These are phyloP conservation scores for Tympanopsis confertula DNA, from an alignment of 2,329 filamentous ascomycete species.

Conservation along the genomic window DNA sequence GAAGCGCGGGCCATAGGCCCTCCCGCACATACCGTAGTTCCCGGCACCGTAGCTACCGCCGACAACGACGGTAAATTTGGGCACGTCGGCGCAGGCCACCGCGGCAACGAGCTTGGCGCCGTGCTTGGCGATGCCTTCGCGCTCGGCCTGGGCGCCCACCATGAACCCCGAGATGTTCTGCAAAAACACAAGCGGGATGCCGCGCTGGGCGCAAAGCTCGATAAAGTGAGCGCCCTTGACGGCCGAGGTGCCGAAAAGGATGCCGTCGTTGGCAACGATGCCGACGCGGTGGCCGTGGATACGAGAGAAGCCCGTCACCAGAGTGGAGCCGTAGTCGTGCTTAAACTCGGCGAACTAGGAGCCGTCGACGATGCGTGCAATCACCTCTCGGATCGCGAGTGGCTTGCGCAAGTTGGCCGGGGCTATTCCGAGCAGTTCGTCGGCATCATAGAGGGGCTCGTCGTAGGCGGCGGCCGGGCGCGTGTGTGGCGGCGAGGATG, in stretches of 20 bases:
- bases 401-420: conserved; percentile 22
- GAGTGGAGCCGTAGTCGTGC: conserved; percentile 22
- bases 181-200: conserved; percentile 23
- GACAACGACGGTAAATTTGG: conserved; percentile 24
- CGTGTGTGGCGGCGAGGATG: background rate
- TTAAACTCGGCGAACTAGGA: conserved; percentile 25
- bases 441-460: conserved; percentile 15
- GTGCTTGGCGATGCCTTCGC: conserved; percentile 22
- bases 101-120: conserved; percentile 25
- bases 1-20: conserved; percentile 22
- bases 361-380: conserved; percentile 27
- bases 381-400: conserved; percentile 18
- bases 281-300: conserved; percentile 19
- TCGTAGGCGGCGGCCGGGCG: background rate
- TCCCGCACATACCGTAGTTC: conserved; percentile 27
- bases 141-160: conserved; percentile 25
- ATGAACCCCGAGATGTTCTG: conserved; percentile 30
- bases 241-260: conserved; percentile 21
- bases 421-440: conserved; percentile 22
- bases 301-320: conserved; percentile 24
- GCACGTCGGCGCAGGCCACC: conserved; percentile 23
- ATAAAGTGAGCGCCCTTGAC: conserved; percentile 24
- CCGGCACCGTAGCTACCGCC: conserved; percentile 27
- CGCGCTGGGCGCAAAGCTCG: conserved; percentile 23
- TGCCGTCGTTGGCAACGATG: conserved; percentile 22